A percentile compares a stretch with the other conserved stretches of the same genome.
phyloP scores from a whole-genome alignment of 768 basidiomycete species.

The Pleurotus tuber-regium region DNA sequence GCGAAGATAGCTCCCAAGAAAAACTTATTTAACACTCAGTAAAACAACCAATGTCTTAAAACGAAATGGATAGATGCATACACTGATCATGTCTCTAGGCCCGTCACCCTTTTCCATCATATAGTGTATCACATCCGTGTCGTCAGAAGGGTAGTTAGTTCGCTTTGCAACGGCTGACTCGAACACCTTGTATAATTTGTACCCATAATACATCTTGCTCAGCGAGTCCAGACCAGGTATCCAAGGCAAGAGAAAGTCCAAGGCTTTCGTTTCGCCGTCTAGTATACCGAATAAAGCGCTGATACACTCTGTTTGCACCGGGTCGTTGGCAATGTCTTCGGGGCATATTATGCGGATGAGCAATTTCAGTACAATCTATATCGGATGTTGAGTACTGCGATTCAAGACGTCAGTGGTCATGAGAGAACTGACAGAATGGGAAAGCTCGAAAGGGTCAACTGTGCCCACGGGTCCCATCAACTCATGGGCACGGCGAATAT shows the following conservation, averaged over 20 bases:
- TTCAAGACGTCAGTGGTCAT: not conserved
- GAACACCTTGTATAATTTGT: not conserved
- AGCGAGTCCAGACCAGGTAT: not conserved
- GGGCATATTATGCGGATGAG: slow-evolving; percentile 13
- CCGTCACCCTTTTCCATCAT: not conserved
- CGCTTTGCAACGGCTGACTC: not conserved
- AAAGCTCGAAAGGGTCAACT: not conserved
- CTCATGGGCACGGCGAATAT: not conserved
- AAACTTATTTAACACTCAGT: slow-evolving; percentile 11
- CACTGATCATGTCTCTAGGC: not conserved
- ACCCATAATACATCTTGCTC: not conserved
- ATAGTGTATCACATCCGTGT: not conserved
- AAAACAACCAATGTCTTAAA: not conserved
- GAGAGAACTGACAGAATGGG: not conserved
- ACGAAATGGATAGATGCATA: not conserved
- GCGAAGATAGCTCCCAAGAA: slow-evolving; percentile 12
- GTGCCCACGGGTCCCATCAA: not conserved
- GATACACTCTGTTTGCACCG: not conserved
- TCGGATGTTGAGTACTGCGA: not conserved
- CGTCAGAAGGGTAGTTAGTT: not conserved
- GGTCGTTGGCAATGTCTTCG: slow-evolving; percentile 12
- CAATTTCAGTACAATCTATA: slow-evolving; percentile 15
- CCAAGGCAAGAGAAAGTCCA: not conserved
- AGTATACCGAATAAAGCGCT: slow-evolving; percentile 6
- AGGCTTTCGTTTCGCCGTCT: slow-evolving; percentile 8